Percentiles rank a stretch among this genome's conserved stretches.
phyloP scores from a whole-genome alignment of 2,329 filamentous ascomycete species.

The Aspergillus fijiensis region DNA sequence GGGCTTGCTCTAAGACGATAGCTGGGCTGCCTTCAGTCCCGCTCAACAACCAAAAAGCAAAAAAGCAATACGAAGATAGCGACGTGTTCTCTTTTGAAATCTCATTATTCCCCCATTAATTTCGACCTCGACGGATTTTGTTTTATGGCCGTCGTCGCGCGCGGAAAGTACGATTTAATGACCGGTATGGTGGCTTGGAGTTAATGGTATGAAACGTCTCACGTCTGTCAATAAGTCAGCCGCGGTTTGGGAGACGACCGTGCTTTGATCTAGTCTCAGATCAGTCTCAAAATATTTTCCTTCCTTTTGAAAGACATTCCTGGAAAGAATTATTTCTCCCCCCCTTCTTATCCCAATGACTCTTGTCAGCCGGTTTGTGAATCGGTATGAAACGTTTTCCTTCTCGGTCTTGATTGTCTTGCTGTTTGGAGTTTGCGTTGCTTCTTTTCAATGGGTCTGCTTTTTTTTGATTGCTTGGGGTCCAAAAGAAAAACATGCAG shows the following conservation, averaged over 20 bases:
- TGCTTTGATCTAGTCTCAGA: constrained; percentile 19
- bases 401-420: neutral
- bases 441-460: neutral
- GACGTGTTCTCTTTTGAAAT: constrained; percentile 12
- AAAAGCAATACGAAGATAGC: neutral
- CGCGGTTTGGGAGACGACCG: constrained; percentile 14
- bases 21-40: neutral
- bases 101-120: constrained; percentile 28
- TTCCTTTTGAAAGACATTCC: constrained; percentile 17
- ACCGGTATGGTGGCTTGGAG: constrained; percentile 32
- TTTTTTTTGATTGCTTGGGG: neutral
- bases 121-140: constrained; percentile 28
- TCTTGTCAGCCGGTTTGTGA: constrained; percentile 1
- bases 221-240: constrained; percentile 15
- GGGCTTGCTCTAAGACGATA: constrained; percentile 33
- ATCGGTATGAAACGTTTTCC: constrained; percentile 8
- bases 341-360: neutral
- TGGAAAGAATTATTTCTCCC: neutral
- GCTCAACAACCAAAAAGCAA: neutral
- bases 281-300: constrained; percentile 22
- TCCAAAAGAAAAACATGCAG: constrained; percentile 17
- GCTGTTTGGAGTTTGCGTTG: constrained; percentile 13
- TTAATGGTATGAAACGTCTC: constrained; percentile 22
- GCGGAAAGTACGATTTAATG: constrained; percentile 29
- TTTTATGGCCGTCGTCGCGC: constrained; percentile 27